Percentiles rank a stretch among this genome's conserved stretches.
Evolutionary conservation across 2,329 filamentous ascomycete species (phyloP).

Genomic region (Neobulgaria alba): DNA sequence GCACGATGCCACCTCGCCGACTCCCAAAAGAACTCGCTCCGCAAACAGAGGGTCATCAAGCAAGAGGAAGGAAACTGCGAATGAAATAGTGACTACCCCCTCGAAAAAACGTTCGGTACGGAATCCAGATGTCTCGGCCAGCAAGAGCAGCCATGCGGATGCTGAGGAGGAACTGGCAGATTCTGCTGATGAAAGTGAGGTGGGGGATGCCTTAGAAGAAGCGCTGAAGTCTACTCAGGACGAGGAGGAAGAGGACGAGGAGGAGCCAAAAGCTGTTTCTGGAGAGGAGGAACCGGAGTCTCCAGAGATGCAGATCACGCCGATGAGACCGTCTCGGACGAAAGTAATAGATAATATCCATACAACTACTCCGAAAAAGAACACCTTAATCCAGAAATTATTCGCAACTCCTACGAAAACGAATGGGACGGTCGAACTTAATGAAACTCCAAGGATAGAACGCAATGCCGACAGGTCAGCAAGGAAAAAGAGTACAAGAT

Average conservation of each 20-base stretch:
- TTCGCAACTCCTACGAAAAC: constrained; percentile 26
- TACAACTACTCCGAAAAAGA: neutral
- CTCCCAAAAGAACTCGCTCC: neutral
- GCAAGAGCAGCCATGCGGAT: too few relatives aligned
- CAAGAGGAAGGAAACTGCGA: neutral
- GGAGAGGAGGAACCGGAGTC: constrained; percentile 1
- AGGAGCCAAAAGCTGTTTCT: neutral
- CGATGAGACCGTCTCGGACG: constrained; percentile 1
- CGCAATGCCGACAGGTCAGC: constrained; percentile 68
- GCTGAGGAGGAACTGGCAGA: too few relatives aligned
- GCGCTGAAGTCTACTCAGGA: too few relatives aligned
- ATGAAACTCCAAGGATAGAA: constrained; percentile 22
- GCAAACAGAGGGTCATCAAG: neutral
- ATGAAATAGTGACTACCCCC: neutral
- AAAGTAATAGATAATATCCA: neutral
- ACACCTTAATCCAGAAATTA: constrained; percentile 15
- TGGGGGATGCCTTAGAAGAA: neutral
- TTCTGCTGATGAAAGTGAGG: neutral
- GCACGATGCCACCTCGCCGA: neutral
- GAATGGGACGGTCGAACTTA: constrained; percentile 7
- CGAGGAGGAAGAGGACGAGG: constrained; percentile 1
- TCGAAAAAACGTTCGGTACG: too few relatives aligned
- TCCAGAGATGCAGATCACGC: neutral
- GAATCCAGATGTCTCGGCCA: too few relatives aligned
- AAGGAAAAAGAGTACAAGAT: constrained; percentile 71